Evolutionary conservation across 2,329 filamentous ascomycete species (phyloP).

Genomic region (Ophiostoma fasciatum): DNA sequence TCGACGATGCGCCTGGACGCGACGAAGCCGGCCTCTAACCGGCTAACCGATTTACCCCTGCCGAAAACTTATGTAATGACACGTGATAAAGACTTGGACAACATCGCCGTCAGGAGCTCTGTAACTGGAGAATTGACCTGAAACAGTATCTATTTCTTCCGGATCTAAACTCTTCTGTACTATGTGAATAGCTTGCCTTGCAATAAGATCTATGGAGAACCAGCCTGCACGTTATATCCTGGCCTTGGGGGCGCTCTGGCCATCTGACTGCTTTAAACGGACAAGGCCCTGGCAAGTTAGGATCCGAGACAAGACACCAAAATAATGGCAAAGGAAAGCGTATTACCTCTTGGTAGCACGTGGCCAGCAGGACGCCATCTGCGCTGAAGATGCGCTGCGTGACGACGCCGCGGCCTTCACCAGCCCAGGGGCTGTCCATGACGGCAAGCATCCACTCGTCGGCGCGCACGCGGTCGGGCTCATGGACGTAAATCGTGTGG

Average conservation of each 20-base stretch:
- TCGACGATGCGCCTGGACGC: too few relatives aligned
- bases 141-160: too few relatives aligned
- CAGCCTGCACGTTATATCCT: slow-evolving; percentile 1
- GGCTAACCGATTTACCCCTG: too few relatives aligned
- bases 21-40: too few relatives aligned
- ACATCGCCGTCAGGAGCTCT: too few relatives aligned
- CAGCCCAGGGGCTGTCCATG: slow-evolving; percentile 69
- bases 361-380: slow-evolving; percentile 61
- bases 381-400: slow-evolving; percentile 57
- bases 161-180: too few relatives aligned
- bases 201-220: too few relatives aligned
- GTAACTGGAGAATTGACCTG: too few relatives aligned
- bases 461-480: slow-evolving; percentile 39
- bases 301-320: neutral
- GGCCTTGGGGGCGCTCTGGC: neutral
- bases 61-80: too few relatives aligned
- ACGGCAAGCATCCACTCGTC: slow-evolving; percentile 70
- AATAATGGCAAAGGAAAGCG: neutral
- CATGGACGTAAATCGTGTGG: slow-evolving; percentile 57
- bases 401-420: slow-evolving; percentile 62
- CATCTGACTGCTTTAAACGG: neutral
- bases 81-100: too few relatives aligned
- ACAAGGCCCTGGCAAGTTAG: slow-evolving; percentile 3
- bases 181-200: too few relatives aligned
- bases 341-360: slow-evolving; percentile 61